phyloP scores from a whole-genome alignment of 345 rosid species.

The Euphorbia pulcherrima region DNA sequence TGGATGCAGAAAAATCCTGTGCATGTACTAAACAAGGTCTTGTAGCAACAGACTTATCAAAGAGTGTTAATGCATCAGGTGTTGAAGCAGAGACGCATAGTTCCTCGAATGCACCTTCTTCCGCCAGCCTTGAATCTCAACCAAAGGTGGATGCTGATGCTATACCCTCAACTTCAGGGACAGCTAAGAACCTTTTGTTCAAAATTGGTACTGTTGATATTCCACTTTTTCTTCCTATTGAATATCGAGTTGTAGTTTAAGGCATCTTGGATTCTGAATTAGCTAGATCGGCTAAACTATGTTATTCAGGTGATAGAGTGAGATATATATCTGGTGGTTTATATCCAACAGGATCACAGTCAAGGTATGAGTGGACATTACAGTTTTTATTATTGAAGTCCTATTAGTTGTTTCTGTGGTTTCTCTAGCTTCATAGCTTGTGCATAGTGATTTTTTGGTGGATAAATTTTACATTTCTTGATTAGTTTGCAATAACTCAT shows the following conservation, averaged over 20 bases:
- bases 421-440: neutral
- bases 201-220: constrained; percentile 52
- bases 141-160: constrained; percentile 51
- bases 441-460: neutral
- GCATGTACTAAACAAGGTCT: constrained; percentile 43
- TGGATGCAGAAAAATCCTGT: constrained; percentile 50
- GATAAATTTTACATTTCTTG: constrained; percentile 6
- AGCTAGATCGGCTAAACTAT: constrained; percentile 7
- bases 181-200: constrained; percentile 48
- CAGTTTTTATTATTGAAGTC: neutral
- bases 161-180: constrained; percentile 44
- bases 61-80: constrained; percentile 38
- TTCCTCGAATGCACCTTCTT: constrained; percentile 45
- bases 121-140: constrained; percentile 51
- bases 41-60: constrained; percentile 39
- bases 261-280: constrained; percentile 18
- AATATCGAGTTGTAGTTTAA: constrained; percentile 7
- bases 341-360: constrained; percentile 42
- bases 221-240: neutral
- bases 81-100: constrained; percentile 56
- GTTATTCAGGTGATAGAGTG: constrained; percentile 71
- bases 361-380: too few relatives aligned
- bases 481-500: neutral
- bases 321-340: constrained; percentile 49
- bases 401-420: neutral